Evolutionary conservation across 1,139 yeast genomes (phyloP).

Genomic region (Pichiaceae sp.): DNA sequence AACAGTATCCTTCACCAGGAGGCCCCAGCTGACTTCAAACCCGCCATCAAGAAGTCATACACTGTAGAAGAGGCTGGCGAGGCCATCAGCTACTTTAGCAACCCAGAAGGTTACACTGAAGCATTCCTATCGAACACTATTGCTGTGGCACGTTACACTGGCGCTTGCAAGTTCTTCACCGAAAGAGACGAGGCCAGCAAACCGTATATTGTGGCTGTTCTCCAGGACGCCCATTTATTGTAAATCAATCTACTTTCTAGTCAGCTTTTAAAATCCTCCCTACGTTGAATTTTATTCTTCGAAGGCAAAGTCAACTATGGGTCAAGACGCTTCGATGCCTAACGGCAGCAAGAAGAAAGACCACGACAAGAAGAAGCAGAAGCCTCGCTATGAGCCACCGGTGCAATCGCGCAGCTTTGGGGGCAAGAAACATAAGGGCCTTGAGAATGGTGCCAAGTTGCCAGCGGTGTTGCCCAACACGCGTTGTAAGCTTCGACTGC

Average conservation of each 20-base stretch:
- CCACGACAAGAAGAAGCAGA: conserved; percentile 52
- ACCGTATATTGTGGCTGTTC: conserved; percentile 10
- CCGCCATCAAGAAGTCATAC: conserved; percentile 12
- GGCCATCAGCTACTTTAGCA: conserved; percentile 15
- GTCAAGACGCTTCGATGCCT: conserved; percentile 27
- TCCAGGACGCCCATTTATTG: conserved; percentile 7
- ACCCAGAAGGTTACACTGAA: conserved; percentile 13
- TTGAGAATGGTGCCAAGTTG: conserved; percentile 78
- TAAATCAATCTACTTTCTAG: no score
- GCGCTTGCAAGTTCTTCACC: conserved; percentile 16
- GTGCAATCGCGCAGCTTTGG: conserved; percentile 84
- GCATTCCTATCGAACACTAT: conserved; percentile 9
- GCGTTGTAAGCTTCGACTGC: conserved; percentile 81
- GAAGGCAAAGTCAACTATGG: conserved; percentile 13
- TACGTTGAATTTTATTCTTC: no score
- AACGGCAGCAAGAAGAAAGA: conserved; percentile 19
- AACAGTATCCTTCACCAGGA: conserved; percentile 14
- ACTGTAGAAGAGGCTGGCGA: conserved; percentile 19
- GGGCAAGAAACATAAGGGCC: conserved; percentile 77
- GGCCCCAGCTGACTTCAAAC: conserved; percentile 16
- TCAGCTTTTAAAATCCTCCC: no score
- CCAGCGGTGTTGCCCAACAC: conserved; percentile 91
- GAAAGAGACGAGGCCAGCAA: conserved; percentile 12
- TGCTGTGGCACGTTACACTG: conserved; percentile 14
- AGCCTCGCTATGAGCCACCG: conserved; percentile 97